A percentile compares a stretch with the other conserved stretches of the same genome.
phyloP scores from a whole-genome alignment of 108 stramenopile genomes.

The Nannochloropsis oceanica region DNA sequence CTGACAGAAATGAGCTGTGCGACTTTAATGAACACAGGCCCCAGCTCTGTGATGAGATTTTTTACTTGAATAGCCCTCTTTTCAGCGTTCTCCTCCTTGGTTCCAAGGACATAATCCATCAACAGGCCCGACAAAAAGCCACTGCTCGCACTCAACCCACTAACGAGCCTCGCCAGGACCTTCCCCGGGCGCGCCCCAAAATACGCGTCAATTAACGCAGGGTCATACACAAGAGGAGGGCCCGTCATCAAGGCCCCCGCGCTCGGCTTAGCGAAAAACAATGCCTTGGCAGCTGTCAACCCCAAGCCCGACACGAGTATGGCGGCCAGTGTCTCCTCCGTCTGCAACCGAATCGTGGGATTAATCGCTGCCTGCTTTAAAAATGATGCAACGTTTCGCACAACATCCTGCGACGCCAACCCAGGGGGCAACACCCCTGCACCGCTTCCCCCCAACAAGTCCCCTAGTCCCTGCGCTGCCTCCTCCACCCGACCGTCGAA shows the following conservation, averaged over 20 bases:
- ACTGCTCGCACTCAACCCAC: background rate
- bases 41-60: constrained; percentile 47
- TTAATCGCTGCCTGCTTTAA: background rate
- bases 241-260: background rate
- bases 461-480: background rate
- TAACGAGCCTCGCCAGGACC: constrained; percentile 4
- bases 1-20: constrained; percentile 68
- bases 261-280: background rate
- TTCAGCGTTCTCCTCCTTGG: constrained; percentile 49
- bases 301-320: background rate
- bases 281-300: background rate
- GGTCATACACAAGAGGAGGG: background rate
- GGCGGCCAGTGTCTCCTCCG: background rate
- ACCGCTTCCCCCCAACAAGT: background rate
- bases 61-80: constrained; percentile 51
- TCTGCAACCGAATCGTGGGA: background rate
- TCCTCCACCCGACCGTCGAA: background rate
- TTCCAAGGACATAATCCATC: constrained; percentile 51
- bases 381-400: background rate
- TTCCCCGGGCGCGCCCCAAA: constrained; percentile 15
- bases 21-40: constrained; percentile 67
- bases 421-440: background rate
- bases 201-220: constrained; percentile 7
- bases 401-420: background rate
- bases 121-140: constrained; percentile 51